Conservation (phyloP, 305 asterid species). For the Petunia hybrid region DNA sequence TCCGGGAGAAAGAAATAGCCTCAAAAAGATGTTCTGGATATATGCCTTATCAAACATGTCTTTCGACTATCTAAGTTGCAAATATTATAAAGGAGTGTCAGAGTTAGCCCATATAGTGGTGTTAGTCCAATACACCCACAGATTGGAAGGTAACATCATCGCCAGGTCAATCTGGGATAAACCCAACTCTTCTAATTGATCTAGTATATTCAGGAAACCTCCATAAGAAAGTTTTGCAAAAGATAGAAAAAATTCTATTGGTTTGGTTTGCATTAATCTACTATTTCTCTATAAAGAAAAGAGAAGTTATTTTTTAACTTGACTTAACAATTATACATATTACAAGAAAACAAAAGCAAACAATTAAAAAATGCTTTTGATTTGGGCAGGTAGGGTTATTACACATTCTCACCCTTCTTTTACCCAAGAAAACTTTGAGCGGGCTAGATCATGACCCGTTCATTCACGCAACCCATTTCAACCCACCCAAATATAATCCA, state of each 20-base stretch:
- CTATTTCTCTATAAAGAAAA: not conserved
- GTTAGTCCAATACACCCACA: not conserved
- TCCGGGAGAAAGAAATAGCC: not conserved
- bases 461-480: not conserved
- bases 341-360: not conserved
- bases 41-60: not conserved
- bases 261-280: not conserved
- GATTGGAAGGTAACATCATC: not conserved
- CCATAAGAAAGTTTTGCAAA: not conserved
- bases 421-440: not conserved
- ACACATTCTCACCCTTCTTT: not conserved
- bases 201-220: not conserved
- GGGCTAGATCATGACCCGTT: not conserved
- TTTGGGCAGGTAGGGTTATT: not conserved
- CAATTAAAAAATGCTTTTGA: not conserved
- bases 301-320: not conserved
- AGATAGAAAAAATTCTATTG: not conserved
- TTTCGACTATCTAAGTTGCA: not conserved
- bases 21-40: not conserved
- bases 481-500: not conserved
- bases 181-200: not conserved
- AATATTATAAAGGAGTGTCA: not conserved
- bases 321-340: not conserved
- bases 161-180: not conserved
- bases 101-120: not conserved